Conservation (phyloP, 129 eudicot species). For the sunflower (Helianthus annuus) region DNA sequence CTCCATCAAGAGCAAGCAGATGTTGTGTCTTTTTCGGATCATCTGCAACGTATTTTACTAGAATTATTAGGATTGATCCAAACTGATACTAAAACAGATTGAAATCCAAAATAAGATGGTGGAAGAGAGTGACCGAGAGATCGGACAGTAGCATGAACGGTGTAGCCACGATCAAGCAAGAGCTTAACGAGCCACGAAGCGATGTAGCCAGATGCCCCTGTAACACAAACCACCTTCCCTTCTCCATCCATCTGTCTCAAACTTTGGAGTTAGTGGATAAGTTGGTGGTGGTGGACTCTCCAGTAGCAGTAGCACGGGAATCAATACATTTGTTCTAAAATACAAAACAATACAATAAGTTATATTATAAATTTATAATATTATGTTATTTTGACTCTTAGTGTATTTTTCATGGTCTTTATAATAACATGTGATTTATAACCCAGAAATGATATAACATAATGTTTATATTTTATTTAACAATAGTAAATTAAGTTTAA, state of each 20-base stretch:
- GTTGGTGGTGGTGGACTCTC: too few relatives aligned
- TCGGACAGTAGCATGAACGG: conserved; percentile 52
- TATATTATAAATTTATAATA: too few relatives aligned
- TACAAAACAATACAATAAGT: too few relatives aligned
- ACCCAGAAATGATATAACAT: too few relatives aligned
- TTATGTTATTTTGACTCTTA: too few relatives aligned
- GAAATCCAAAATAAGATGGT: neutral
- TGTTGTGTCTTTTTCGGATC: conserved; percentile 47
- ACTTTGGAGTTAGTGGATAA: neutral
- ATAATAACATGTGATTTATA: too few relatives aligned
- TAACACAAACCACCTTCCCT: conserved; percentile 51
- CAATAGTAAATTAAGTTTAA: too few relatives aligned
- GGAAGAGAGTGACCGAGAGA: conserved; percentile 26
- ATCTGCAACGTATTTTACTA: conserved; percentile 30
- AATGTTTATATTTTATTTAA: too few relatives aligned
- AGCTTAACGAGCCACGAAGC: conserved; percentile 66
- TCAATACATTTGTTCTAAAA: too few relatives aligned
- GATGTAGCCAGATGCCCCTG: conserved; percentile 62
- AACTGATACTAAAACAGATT: too few relatives aligned
- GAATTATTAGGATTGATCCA: neutral
- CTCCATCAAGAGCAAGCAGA: conserved; percentile 53
- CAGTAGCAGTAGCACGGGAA: too few relatives aligned
- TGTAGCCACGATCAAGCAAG: conserved; percentile 49
- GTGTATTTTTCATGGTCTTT: too few relatives aligned
- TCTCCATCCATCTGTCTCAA: conserved; percentile 27